Conservation (phyloP, 148 eudicot genomes). For the Rhododendron kiyosumense region DNA sequence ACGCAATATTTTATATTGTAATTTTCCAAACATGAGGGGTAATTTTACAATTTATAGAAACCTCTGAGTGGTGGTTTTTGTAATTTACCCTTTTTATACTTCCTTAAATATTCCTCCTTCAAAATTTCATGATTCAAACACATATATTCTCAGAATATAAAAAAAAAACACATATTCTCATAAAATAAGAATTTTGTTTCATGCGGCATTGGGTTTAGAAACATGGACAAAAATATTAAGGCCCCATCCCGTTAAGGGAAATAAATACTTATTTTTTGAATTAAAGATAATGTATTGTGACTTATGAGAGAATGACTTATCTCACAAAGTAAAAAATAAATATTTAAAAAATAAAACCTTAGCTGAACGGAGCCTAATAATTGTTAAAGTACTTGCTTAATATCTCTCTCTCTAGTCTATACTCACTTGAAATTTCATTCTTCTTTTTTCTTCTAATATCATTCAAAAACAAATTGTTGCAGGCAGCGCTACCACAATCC, state of each 20-base stretch:
- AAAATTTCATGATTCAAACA: neutral
- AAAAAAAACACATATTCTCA: neutral
- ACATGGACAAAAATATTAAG: neutral
- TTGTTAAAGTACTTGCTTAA: too few species aligned
- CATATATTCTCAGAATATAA: neutral
- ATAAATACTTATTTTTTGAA: too few species aligned
- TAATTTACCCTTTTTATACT: neutral
- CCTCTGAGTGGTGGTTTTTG: neutral
- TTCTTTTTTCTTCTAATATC: neutral
- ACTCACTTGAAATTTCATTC: neutral
- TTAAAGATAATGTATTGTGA: too few species aligned
- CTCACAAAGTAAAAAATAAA: too few species aligned
- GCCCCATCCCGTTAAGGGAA: too few species aligned
- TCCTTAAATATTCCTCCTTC: neutral
- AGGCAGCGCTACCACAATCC: constrained; percentile 90
- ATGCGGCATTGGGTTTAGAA: neutral
- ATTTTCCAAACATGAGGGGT: too few species aligned
- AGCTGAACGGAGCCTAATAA: too few species aligned
- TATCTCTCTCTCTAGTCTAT: neutral
- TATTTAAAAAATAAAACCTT: too few species aligned
- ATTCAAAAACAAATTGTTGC: constrained; percentile 3
- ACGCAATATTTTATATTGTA: too few species aligned
- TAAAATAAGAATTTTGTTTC: neutral
- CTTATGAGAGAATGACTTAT: too few species aligned
- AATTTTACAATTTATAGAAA: too few species aligned